A percentile compares a stretch with the other conserved stretches of the same genome.
These are phyloP conservation scores for Trichoderma aggressivum DNA, from an alignment of 2,329 filamentous ascomycete genomes.

Conservation along the genomic window DNA sequence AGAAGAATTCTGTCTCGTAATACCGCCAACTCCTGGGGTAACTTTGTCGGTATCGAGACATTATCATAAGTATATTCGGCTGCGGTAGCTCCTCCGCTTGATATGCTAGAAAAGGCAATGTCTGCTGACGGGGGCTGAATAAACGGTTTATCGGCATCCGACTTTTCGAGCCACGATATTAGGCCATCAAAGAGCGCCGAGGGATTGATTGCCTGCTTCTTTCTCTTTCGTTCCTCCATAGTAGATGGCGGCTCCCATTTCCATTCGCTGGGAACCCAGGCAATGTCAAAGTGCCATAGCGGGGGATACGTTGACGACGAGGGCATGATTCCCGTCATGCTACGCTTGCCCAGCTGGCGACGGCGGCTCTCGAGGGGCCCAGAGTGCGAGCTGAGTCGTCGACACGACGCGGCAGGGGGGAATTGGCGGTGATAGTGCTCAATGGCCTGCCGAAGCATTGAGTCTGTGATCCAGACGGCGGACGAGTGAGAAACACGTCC, in stretches of 20 bases:
- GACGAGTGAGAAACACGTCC: slow-evolving; percentile 23
- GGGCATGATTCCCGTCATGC: slow-evolving; percentile 50
- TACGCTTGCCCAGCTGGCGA: slow-evolving; percentile 50
- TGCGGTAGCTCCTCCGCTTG: not conserved
- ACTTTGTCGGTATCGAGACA: not conserved
- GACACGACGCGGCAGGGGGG: slow-evolving; percentile 21
- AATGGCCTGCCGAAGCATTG: slow-evolving; percentile 33
- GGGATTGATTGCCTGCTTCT: slow-evolving; percentile 22
- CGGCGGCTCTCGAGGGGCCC: slow-evolving; percentile 55
- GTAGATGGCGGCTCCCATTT: slow-evolving; percentile 50
- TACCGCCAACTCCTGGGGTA: slow-evolving; percentile 20
- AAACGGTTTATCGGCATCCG: slow-evolving; percentile 25
- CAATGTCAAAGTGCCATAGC: slow-evolving; percentile 46
- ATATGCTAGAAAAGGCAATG: not conserved
- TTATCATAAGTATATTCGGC: not conserved
- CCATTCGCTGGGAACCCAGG: slow-evolving; percentile 46
- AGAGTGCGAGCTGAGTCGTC: slow-evolving; percentile 42
- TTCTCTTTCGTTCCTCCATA: slow-evolving; percentile 27
- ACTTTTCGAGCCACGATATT: slow-evolving; percentile 30
- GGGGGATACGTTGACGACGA: slow-evolving; percentile 36
- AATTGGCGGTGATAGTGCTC: slow-evolving; percentile 32
- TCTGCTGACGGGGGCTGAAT: slow-evolving; percentile 18
- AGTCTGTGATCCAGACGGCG: slow-evolving; percentile 34
- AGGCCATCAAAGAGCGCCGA: slow-evolving; percentile 28
- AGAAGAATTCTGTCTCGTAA: slow-evolving; percentile 19